Evolutionary conservation across 2,329 filamentous ascomycete genomes (phyloP).

Genomic region (Exophiala sideris): DNA sequence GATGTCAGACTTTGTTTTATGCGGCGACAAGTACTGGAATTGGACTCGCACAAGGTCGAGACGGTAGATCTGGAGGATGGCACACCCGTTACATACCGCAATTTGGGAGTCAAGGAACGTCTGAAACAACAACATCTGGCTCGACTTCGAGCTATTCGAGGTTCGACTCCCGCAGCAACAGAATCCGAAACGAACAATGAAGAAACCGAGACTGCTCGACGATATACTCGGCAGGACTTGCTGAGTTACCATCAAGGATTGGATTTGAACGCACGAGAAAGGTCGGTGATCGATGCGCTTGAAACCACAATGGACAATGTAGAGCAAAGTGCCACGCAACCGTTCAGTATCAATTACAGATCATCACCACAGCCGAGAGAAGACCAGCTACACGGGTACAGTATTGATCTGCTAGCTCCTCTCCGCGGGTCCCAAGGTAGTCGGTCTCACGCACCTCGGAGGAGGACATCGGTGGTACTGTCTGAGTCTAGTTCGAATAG

Average conservation of each 20-base stretch:
- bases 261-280: conserved; percentile 25
- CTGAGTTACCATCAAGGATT: conserved; percentile 20
- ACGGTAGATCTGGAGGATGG: conserved; percentile 26
- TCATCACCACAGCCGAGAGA: conserved; percentile 20
- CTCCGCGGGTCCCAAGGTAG: background rate
- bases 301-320: conserved; percentile 25
- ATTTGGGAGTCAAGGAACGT: conserved; percentile 24
- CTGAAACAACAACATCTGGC: conserved; percentile 26
- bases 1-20: conserved; percentile 47
- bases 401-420: conserved; percentile 15
- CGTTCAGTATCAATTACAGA: conserved; percentile 27
- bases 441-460: conserved; percentile 33
- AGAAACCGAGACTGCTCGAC: conserved; percentile 7
- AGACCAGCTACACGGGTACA: conserved; percentile 4
- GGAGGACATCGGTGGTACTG: conserved; percentile 40
- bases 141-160: conserved; percentile 21
- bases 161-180: conserved; percentile 5
- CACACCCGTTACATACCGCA: conserved; percentile 24
- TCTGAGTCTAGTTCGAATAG: conserved; percentile 34
- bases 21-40: conserved; percentile 41
- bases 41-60: conserved; percentile 26
- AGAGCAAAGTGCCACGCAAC: conserved; percentile 7
- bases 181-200: conserved; percentile 9
- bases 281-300: conserved; percentile 25
- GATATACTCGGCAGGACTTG: conserved; percentile 13